These are phyloP conservation scores for Lachnellula cervina DNA, from an alignment of 2,329 filamentous ascomycete species.

Conservation along the genomic window DNA sequence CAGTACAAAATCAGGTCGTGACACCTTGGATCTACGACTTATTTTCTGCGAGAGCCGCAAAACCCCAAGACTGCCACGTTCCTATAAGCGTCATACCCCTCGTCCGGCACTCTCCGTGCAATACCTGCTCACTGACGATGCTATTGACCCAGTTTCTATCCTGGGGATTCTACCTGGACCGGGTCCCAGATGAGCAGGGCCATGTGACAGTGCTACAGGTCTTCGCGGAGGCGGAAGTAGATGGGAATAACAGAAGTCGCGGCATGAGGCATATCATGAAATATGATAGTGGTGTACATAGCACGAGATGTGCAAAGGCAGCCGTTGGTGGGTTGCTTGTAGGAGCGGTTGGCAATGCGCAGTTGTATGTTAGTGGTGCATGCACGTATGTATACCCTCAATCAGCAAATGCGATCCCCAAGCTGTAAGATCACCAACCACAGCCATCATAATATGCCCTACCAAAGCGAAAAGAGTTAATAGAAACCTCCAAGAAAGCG, in stretches of 20 bases:
- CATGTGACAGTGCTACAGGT: constrained; percentile 29
- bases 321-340: constrained; percentile 31
- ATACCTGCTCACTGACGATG: constrained; percentile 25
- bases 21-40: constrained; percentile 45
- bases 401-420: constrained; percentile 4
- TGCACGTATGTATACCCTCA: not conserved
- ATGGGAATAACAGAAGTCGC: constrained; percentile 25
- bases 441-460: not conserved
- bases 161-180: constrained; percentile 14
- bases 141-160: constrained; percentile 26
- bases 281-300: constrained; percentile 30
- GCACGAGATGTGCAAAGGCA: constrained; percentile 31
- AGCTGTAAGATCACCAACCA: constrained; percentile 1
- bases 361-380: constrained; percentile 29
- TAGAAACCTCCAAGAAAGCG: no score
- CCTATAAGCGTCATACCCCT: constrained; percentile 26
- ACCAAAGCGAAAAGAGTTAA: no score
- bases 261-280: constrained; percentile 31
- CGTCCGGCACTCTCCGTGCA: constrained; percentile 16
- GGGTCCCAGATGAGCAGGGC: constrained; percentile 18
- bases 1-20: constrained; percentile 52
- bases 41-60: constrained; percentile 17
- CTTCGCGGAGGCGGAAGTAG: constrained; percentile 32
- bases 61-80: constrained; percentile 31
- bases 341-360: constrained; percentile 27